Percentiles rank a stretch among this genome's conserved stretches.
phyloP scores from a whole-genome alignment of 148 eudicot genomes.

The Bassia scoparia region DNA sequence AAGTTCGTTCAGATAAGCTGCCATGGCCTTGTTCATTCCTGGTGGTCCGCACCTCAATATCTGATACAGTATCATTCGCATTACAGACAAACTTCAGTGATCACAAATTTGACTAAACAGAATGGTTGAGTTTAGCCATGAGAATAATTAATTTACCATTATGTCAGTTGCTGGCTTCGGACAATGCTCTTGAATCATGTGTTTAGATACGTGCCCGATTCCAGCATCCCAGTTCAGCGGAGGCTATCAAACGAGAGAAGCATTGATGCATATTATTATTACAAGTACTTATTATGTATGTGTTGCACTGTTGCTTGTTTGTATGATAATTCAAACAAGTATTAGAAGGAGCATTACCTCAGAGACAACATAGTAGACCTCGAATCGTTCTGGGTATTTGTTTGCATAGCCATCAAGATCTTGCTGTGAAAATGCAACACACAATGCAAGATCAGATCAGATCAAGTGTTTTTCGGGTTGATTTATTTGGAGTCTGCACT shows the following conservation, averaged over 20 bases:
- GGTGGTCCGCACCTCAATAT: conserved; percentile 41
- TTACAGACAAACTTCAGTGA: background rate
- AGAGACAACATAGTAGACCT: conserved; percentile 38
- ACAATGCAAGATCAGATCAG: no score
- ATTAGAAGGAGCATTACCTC: conserved; percentile 20
- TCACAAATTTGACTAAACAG: background rate
- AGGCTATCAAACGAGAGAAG: conserved; percentile 16
- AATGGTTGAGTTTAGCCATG: no score
- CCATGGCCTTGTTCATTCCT: conserved; percentile 40
- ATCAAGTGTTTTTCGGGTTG: no score
- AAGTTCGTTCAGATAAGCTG: conserved; percentile 30
- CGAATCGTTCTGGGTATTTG: conserved; percentile 25
- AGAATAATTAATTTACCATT: conserved; percentile 33
- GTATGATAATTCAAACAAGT: background rate
- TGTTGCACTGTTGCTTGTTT: background rate
- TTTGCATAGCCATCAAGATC: conserved; percentile 33
- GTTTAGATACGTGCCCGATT: conserved; percentile 32
- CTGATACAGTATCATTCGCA: background rate
- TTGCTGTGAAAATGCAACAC: conserved; percentile 21
- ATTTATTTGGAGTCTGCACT: no score
- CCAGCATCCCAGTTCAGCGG: conserved; percentile 33
- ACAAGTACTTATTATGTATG: background rate
- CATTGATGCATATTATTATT: no score
- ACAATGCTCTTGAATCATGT: conserved; percentile 34
- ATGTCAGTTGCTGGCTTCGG: conserved; percentile 30